Evolutionary conservation across 495 filamentous ascomycete genomes (phyloP).

Genomic region (Penicillium macrosclerotiorum): DNA sequence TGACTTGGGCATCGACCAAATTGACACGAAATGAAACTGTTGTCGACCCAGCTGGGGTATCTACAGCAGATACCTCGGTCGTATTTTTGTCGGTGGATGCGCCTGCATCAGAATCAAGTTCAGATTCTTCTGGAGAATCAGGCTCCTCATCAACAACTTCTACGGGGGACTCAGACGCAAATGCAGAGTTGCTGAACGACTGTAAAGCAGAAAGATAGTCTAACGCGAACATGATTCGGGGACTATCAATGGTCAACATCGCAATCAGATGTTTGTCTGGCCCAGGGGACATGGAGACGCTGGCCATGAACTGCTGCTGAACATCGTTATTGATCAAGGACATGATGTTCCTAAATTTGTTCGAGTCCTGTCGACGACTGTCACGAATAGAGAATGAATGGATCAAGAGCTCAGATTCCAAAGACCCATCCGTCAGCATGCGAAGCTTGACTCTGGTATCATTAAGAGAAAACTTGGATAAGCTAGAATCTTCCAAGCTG

Average conservation of each 20-base stretch:
- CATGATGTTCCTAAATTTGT: slow-evolving; percentile 98
- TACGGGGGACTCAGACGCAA: slow-evolving; percentile 55
- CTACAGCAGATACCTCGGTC: slow-evolving; percentile 19
- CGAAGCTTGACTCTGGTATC: slow-evolving; percentile 86
- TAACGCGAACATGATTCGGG: slow-evolving; percentile 87
- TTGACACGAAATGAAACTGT: slow-evolving; percentile 88
- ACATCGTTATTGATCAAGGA: slow-evolving; percentile 89
- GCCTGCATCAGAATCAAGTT: slow-evolving; percentile 54
- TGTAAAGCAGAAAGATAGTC: slow-evolving; percentile 93
- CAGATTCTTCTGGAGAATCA: slow-evolving; percentile 57
- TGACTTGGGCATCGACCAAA: slow-evolving; percentile 91
- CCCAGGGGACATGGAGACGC: slow-evolving; percentile 86
- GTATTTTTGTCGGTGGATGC: slow-evolving; percentile 31
- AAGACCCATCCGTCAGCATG: slow-evolving; percentile 89
- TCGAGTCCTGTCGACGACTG: slow-evolving; percentile 78
- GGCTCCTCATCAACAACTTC: slow-evolving; percentile 50
- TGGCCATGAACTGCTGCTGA: slow-evolving; percentile 96
- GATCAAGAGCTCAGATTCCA: slow-evolving; percentile 91
- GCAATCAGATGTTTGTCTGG: slow-evolving; percentile 80
- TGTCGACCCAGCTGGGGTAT: slow-evolving; percentile 51
- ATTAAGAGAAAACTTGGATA: slow-evolving; percentile 92
- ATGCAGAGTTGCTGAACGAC: slow-evolving; percentile 68
- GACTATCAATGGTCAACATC: slow-evolving; percentile 93
- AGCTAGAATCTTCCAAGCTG: slow-evolving; percentile 72
- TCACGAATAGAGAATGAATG: slow-evolving; percentile 94